Evolutionary conservation across 1,284 basidiomycete genomes (phyloP), one percentile per base, ranked within the genome.

Genomic region (Cutaneotrichosporon cyanovorans): DNA sequence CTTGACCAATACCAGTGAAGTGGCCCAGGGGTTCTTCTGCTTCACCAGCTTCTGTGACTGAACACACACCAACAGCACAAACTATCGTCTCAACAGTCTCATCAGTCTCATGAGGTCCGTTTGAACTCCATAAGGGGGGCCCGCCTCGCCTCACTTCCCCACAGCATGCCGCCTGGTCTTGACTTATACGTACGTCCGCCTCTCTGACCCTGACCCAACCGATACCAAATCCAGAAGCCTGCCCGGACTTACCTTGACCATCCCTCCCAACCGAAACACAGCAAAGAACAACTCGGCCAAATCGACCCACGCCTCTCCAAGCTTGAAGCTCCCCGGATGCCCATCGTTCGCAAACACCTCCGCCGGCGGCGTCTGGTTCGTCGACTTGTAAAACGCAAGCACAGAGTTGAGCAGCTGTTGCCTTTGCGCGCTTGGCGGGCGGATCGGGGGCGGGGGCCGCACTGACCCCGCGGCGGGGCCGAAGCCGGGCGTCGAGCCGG

Each of bases 321-420:
- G 51, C 48, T 59, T 59, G 50, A 68, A 55, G 1, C 50, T 28
- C 12, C 64, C 64, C 11, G 62, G 60, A 8, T 55, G 45, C 40
- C 65, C 61, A 12, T 60, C 63, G 31, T 65, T 62, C 16, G 15
- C 21, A 53, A 66, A 65, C 0, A 66, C 53, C 16, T 63, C 63
- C 1, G 58, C 43, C 3, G 65, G 66, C 7, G 58, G 51, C 2
- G 55, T 37, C 28, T 55, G 51, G 34, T 58, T 58, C 14, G 41
- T 49, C 12, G 48, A 28, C 42, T 55, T 58, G 53, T 58, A 58
- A 31, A 57, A 65, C 2, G 34, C 35, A 7, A 56, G 48, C 4
- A 68, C 46, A 21, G 65, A 63, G 14, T 53, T 45, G 16, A 65
- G 33, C 23, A 68, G 62, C 30, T 57, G 53, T 42, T 57, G 60